Percentiles rank a stretch among this genome's conserved stretches.
phyloP scores from a whole-genome alignment of 345 rosid genomes.

The Bretschneidera sinensis region DNA sequence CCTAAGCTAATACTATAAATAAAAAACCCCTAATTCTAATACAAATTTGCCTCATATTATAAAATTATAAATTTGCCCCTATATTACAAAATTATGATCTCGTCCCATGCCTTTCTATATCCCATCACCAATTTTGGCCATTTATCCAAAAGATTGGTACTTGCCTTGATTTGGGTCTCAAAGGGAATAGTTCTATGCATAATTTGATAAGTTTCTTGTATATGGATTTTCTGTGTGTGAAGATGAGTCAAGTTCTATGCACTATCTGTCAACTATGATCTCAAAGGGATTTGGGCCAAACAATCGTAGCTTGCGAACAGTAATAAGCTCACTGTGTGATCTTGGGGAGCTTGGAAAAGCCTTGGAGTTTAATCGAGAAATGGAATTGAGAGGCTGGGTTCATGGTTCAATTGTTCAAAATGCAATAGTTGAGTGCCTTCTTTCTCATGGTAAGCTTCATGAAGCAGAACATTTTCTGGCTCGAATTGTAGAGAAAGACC shows the following conservation, averaged over 20 bases:
- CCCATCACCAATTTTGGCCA: constrained; percentile 48
- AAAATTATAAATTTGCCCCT: no score
- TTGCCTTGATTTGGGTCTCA: constrained; percentile 34
- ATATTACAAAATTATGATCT: no score
- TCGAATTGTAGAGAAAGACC: constrained; percentile 32
- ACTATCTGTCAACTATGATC: constrained; percentile 56
- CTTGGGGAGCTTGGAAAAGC: constrained; percentile 40
- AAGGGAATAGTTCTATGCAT: no score
- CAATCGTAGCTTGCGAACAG: constrained; percentile 49
- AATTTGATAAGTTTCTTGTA: constrained; percentile 68
- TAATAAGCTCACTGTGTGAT: constrained; percentile 35
- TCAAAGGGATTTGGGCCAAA: constrained; percentile 49
- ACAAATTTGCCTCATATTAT: no score
- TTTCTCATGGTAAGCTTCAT: constrained; percentile 34
- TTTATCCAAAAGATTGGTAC: constrained; percentile 39
- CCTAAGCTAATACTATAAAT: no score
- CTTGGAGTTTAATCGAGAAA: constrained; percentile 44
- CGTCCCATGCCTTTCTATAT: constrained; percentile 56
- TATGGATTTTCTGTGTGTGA: constrained; percentile 45
- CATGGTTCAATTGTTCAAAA: constrained; percentile 46
- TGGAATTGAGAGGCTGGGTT: constrained; percentile 47
- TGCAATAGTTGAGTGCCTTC: constrained; percentile 39
- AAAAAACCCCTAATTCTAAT: no score
- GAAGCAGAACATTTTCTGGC: constrained; percentile 57
- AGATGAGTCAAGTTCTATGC: constrained; percentile 35